Evolutionary conservation across 2,329 filamentous ascomycete species (phyloP), one percentile per base, ranked within the genome.

Genomic region (Penicillium sp.): DNA sequence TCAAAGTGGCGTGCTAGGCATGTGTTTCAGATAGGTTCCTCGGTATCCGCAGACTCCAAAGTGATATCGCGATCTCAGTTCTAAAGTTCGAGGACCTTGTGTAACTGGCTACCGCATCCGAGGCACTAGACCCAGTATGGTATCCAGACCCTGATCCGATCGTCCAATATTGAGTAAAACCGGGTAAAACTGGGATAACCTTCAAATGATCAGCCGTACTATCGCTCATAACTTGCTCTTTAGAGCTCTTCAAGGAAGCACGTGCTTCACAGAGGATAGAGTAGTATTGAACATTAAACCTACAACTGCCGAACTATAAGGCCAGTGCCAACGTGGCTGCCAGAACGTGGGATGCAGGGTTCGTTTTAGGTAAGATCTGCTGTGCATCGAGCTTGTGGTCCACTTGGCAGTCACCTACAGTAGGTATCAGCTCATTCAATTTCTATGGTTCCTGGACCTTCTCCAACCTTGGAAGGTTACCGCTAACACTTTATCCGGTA

Each of bases 351-450:
- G 45, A 40, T 13, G 23, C 37, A 31, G 19, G 15, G 46, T 35
- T 50, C 40, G 21, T 46, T 58, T 57, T 40, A 21, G 62, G 63
- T 33, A 64, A 61, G 63, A 65, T 65, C 63, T 59, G 42, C 62
- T 57, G 61, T 29, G 33, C 41, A 61, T 63, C 61, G 15, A 42
- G 15, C 21, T 6, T 13, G 12, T 38, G 37, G 21, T 42, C 50
- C 55, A 42, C 50, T 33, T 13, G 29, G 46, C 5, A 27, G 23
- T 23, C 4, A 23, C 23, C 23, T 23, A n/a, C n/a, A 23, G 23
- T 2, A 23, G 23, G 29, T 55, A 54, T 40, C 52, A 43, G 21
- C 38, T 43, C 45, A 12, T 51, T n/a, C 33, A 41, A 27, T 49
- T 50, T 25, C 17, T 25, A 10, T 41, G 19, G 38, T 43, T 40